Evolutionary conservation across 2,329 filamentous ascomycete genomes (phyloP).

Genomic region (Aureobasidium lini): DNA sequence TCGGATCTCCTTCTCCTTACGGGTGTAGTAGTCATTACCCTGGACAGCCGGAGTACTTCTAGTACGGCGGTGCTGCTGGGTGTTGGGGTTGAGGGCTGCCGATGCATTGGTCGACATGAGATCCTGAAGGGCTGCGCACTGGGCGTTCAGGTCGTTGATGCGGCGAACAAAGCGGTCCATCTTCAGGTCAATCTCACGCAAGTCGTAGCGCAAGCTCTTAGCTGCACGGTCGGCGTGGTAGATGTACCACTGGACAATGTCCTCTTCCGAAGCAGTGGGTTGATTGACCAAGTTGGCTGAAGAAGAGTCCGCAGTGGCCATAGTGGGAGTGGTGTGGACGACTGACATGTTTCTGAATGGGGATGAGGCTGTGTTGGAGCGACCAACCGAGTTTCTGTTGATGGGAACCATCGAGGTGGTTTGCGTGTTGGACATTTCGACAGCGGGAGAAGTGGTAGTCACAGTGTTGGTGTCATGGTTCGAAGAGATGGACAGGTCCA

Average conservation of each 20-base stretch:
- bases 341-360: background rate
- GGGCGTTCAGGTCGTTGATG: slow-evolving; percentile 1
- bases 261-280: background rate
- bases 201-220: slow-evolving; percentile 11
- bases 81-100: background rate
- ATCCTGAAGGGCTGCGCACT: background rate
- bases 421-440: background rate
- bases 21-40: slow-evolving; percentile 8
- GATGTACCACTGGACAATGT: background rate
- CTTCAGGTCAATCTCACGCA: slow-evolving; percentile 9
- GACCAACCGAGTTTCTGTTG: background rate
- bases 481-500: slow-evolving; percentile 1
- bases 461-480: background rate
- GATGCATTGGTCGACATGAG: slow-evolving; percentile 4
- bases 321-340: background rate
- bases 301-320: background rate
- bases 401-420: background rate
- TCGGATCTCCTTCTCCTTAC: slow-evolving; percentile 9
- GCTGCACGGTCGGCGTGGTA: slow-evolving; percentile 5
- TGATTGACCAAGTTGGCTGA: background rate
- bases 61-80: slow-evolving; percentile 11
- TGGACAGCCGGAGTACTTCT: slow-evolving; percentile 7
- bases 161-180: slow-evolving; percentile 7
- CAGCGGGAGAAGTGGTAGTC: background rate
- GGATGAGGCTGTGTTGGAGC: background rate